These are phyloP conservation scores for Rhizophlyctis rosea DNA, from an alignment of 192 early-diverging fungal species.

Conservation along the genomic window DNA sequence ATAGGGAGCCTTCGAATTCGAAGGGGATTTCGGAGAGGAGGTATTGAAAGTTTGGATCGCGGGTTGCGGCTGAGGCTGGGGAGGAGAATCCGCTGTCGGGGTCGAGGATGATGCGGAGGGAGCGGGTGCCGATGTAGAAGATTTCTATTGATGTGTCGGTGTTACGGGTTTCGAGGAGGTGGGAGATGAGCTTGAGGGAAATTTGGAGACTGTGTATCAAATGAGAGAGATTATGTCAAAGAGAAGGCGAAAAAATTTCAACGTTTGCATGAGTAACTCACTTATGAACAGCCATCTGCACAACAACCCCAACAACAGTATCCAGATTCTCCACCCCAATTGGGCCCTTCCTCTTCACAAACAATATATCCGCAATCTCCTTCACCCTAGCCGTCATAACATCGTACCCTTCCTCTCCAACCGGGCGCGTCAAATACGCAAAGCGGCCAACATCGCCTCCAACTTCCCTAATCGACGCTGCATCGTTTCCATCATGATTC, in stretches of 20 bases:
- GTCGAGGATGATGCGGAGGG: slow-evolving; percentile 44
- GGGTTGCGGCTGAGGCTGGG: slow-evolving; percentile 14
- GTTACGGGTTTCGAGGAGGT: slow-evolving; percentile 26
- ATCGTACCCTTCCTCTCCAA: slow-evolving; percentile 39
- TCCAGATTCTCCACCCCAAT: slow-evolving; percentile 41
- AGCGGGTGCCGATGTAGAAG: slow-evolving; percentile 41
- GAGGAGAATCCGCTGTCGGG: slow-evolving; percentile 40
- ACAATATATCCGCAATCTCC: slow-evolving; percentile 41
- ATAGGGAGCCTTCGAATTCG: slow-evolving; percentile 36
- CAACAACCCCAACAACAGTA: slow-evolving; percentile 36
- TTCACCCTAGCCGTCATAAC: slow-evolving; percentile 35
- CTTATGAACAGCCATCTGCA: slow-evolving; percentile 52
- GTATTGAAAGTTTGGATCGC: slow-evolving; percentile 28
- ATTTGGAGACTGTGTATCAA: slow-evolving; percentile 29
- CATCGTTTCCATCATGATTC: no score
- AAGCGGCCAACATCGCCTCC: slow-evolving; percentile 31
- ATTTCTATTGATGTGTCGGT: slow-evolving; percentile 23
- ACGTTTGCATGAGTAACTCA: slow-evolving; percentile 1
- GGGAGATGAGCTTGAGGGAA: slow-evolving; percentile 31
- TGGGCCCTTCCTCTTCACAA: slow-evolving; percentile 33
- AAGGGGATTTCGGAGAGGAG: slow-evolving; percentile 35
- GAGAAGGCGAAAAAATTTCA: neutral
- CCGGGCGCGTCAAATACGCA: slow-evolving; percentile 28
- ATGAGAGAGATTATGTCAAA: neutral
- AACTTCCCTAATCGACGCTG: no score